Conservation (phyloP, 176 grass and related monocot species). For the Olyra latifolia region DNA sequence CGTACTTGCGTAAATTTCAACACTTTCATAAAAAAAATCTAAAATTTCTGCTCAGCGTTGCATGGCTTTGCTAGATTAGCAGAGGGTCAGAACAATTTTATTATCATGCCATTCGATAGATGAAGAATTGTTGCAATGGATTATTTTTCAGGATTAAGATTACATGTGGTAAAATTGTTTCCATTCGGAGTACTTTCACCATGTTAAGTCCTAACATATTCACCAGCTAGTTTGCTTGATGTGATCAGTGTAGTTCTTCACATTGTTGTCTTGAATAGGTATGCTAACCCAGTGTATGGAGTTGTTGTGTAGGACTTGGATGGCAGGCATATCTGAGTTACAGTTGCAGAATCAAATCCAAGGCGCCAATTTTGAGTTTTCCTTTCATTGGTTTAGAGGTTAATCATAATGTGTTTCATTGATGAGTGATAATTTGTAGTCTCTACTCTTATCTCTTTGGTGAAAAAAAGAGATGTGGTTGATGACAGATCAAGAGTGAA, state of each 20-base stretch:
- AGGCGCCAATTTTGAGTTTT: slow-evolving; percentile 57
- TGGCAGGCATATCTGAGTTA: slow-evolving; percentile 81
- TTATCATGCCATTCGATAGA: background rate
- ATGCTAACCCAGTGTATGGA: background rate
- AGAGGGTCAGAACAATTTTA: background rate
- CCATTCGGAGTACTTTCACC: background rate
- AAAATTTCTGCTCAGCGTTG: background rate
- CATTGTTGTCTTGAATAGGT: background rate
- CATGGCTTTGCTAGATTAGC: slow-evolving; percentile 10
- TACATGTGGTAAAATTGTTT: background rate
- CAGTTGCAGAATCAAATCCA: slow-evolving; percentile 77
- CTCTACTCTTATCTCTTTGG: no score
- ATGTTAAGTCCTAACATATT: background rate
- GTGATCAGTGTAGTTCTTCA: background rate
- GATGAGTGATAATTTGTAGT: no score
- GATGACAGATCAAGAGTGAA: no score
- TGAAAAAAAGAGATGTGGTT: no score
- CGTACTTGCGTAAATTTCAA: background rate
- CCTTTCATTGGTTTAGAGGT: background rate
- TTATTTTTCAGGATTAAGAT: background rate
- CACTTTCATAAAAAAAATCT: background rate
- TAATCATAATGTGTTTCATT: no score
- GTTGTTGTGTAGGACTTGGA: slow-evolving; percentile 66
- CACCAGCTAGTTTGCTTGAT: background rate
- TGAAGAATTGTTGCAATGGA: background rate